phyloP scores from a whole-genome alignment of 2,329 filamentous ascomycete genomes.

The Ophiocordyceps unilateralis region DNA sequence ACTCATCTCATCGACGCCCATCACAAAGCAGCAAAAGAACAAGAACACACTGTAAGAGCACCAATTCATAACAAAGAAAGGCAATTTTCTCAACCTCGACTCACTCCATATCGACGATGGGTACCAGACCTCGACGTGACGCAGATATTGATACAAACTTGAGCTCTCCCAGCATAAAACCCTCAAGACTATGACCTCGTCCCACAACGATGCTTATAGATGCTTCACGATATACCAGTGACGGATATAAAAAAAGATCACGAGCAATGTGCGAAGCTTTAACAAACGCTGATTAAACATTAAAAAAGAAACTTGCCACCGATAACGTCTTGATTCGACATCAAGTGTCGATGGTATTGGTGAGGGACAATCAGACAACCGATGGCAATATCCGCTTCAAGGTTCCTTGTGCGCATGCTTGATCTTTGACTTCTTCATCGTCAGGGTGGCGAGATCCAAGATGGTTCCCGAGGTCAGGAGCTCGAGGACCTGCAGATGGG shows the following conservation, averaged over 20 bases:
- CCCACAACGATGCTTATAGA: neutral
- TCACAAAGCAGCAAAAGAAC: too few species aligned
- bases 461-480: slow-evolving; percentile 30
- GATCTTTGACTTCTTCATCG: slow-evolving; percentile 10
- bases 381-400: neutral
- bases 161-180: neutral
- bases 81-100: neutral
- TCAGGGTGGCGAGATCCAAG: slow-evolving; percentile 7
- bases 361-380: neutral
- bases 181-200: neutral
- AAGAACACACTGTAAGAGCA: too few species aligned
- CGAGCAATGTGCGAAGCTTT: neutral
- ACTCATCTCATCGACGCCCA: too few species aligned
- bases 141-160: neutral
- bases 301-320: neutral
- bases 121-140: neutral
- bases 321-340: too few species aligned
- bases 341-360: too few species aligned
- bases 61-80: too few species aligned
- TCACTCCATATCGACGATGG: neutral
- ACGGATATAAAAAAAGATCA: neutral
- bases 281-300: neutral
- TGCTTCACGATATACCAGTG: neutral
- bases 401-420: neutral
- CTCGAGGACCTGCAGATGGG: slow-evolving; percentile 34